Evolutionary conservation across 2,329 filamentous ascomycete genomes (phyloP), one percentile per base, ranked within the genome.

Genomic region (Paecilomyces sp.): DNA sequence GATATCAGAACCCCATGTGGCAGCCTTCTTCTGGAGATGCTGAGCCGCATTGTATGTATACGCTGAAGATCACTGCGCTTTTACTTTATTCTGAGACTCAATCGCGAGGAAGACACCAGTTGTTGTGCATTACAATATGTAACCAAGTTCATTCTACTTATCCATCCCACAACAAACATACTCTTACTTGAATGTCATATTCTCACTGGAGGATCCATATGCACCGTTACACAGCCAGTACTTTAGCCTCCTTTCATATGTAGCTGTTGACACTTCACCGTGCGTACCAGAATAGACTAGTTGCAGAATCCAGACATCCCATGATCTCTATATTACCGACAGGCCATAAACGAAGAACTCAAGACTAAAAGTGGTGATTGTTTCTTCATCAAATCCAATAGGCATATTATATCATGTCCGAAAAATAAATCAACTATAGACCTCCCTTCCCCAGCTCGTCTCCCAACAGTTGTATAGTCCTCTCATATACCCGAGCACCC

Each of bases 401-500:
- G 6, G 15, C 7, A 47, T 47, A 47, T 47, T 6, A 33, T 33
- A 51, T 51, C 7, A 3, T 28, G 25, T 28, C 13, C 30, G 15
- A 53, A 1, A 53, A 9, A 30, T 11, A 9, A 18, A 24, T 18
- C 55, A 56, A 56, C 34, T 64, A 65, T 50, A 69, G 66, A 54
- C 67, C 69, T n/a, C 67, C 68, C 30, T 63, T 65, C 25, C 83
- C 87, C 30, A 94, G 74, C 11, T 83, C 80, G 67, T 88, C 86
- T 0, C 89, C 90, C 13, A 96, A 74, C 68, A 89, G 82, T 47
- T 90, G 83, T 64, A 96, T 84, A 0, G 91, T 94, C 66, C 83
- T 83, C 71, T 94, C 90, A 75, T 94, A 96, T 1, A 95, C 86
- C 63, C 82, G 83, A 0, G 87, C 90, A 56, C 89, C 85, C 63